These are phyloP conservation scores for Rhizophora mangle DNA, from an alignment of 345 rosid species.

Conservation along the genomic window DNA sequence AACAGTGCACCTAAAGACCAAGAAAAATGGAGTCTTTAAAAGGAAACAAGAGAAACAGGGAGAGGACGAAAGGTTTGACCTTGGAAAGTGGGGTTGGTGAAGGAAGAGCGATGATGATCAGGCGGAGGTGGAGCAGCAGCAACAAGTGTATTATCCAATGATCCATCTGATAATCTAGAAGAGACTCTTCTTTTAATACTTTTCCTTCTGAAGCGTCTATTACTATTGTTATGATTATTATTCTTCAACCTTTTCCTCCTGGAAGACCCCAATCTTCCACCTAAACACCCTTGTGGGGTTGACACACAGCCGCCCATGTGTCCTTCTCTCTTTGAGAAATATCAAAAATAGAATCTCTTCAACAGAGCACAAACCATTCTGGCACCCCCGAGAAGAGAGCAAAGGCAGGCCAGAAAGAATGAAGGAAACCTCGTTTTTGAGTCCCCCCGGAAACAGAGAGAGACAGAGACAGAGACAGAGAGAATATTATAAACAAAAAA, in stretches of 20 bases:
- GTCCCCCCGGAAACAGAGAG: background rate
- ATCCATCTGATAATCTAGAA: slow-evolving; percentile 54
- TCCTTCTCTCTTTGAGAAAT: slow-evolving; percentile 3
- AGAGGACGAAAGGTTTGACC: slow-evolving; percentile 31
- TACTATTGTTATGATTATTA: no score
- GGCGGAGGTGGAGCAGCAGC: slow-evolving; percentile 19
- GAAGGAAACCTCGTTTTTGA: background rate
- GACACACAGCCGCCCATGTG: slow-evolving; percentile 87
- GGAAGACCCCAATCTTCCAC: slow-evolving; percentile 55
- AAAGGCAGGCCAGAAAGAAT: background rate
- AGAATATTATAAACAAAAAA: background rate
- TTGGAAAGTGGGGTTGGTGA: slow-evolving; percentile 54
- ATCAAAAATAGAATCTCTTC: slow-evolving; percentile 17
- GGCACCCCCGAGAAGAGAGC: background rate
- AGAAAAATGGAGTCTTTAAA: background rate
- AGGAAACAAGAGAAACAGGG: background rate
- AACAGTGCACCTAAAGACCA: background rate
- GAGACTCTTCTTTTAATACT: slow-evolving; percentile 39
- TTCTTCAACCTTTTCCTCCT: slow-evolving; percentile 29
- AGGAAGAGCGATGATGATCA: slow-evolving; percentile 45
- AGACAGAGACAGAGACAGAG: slow-evolving; percentile 1
- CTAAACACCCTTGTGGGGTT: slow-evolving; percentile 61
- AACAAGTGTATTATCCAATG: slow-evolving; percentile 38
- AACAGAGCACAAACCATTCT: background rate
- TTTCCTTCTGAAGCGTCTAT: slow-evolving; percentile 42